Conservation (phyloP, 1,284 basidiomycete species). For the Boletus smithii region DNA sequence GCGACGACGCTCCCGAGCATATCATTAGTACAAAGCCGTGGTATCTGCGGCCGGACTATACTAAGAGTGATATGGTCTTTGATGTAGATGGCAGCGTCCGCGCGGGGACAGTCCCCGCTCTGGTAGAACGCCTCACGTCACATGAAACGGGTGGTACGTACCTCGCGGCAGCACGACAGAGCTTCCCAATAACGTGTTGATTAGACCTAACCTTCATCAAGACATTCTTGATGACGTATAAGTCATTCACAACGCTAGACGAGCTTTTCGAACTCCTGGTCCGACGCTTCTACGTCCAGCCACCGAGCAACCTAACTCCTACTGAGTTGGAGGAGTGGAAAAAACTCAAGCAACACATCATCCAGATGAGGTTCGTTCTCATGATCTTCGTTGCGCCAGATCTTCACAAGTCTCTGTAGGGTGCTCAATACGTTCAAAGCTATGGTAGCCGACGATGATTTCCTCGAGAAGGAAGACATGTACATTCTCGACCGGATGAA, state of each 20-base stretch:
- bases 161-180: not conserved
- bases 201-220: conserved; percentile 82
- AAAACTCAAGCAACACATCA: conserved; percentile 84
- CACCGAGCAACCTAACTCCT: conserved; percentile 67
- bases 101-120: conserved; percentile 82
- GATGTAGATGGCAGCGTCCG: conserved; percentile 81
- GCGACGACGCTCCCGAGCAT: conserved; percentile 60
- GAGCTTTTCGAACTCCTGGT: conserved; percentile 87
- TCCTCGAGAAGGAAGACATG: conserved; percentile 78
- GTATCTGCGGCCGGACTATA: conserved; percentile 83
- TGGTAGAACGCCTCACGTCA: conserved; percentile 87
- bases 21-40: conserved; percentile 67
- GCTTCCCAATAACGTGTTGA: conserved; percentile 3
- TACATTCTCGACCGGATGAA: conserved; percentile 77
- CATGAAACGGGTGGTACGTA: conserved; percentile 78
- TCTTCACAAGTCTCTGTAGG: conserved; percentile 38
- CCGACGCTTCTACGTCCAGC: conserved; percentile 76
- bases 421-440: conserved; percentile 82
- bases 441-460: conserved; percentile 77
- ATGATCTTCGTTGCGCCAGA: not conserved
- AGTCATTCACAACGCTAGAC: conserved; percentile 87
- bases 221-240: conserved; percentile 96
- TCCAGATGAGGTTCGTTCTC: conserved; percentile 74
- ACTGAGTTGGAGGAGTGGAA: conserved; percentile 80
- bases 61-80: conserved; percentile 77